These are phyloP conservation scores for Quercus parvula DNA, from an alignment of 306 rosid genomes.

Conservation along the genomic window DNA sequence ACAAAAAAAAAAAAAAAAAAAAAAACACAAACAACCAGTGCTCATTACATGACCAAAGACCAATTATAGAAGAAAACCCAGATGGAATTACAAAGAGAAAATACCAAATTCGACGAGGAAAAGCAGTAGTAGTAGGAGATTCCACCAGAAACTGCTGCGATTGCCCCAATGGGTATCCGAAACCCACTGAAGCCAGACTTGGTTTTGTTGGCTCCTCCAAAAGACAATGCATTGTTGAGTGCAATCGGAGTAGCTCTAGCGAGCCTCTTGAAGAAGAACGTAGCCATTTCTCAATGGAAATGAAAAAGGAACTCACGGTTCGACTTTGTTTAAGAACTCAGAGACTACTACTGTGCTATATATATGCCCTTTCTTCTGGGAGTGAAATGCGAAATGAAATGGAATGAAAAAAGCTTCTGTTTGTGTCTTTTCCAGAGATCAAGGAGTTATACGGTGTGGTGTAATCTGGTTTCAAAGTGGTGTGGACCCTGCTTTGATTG, in stretches of 20 bases:
- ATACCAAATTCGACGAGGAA: constrained; percentile 65
- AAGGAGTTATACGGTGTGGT: too few species aligned
- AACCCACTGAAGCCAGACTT: constrained; percentile 34
- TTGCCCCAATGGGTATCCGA: constrained; percentile 59
- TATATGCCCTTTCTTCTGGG: too few species aligned
- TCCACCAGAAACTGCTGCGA: constrained; percentile 87
- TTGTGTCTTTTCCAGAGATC: too few species aligned
- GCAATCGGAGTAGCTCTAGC: constrained; percentile 58
- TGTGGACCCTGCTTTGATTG: too few species aligned
- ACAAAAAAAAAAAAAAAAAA: too few species aligned
- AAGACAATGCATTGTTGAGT: constrained; percentile 26
- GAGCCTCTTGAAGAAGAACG: constrained; percentile 60
- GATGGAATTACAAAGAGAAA: neutral
- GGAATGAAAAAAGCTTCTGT: too few species aligned
- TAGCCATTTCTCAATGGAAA: constrained; percentile 51
- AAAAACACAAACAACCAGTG: neutral
- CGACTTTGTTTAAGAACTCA: too few species aligned
- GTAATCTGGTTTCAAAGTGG: too few species aligned
- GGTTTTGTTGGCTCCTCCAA: constrained; percentile 30
- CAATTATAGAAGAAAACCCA: constrained; percentile 5
- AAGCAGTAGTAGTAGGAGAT: constrained; percentile 58
- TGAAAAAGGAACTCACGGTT: constrained; percentile 3
- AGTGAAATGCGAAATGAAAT: too few species aligned
- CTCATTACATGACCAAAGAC: neutral
- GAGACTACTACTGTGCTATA: too few species aligned